A percentile compares a stretch with the other conserved stretches of the same genome.
phyloP scores from a whole-genome alignment of 441 rosid species.

The Melastoma candidum region DNA sequence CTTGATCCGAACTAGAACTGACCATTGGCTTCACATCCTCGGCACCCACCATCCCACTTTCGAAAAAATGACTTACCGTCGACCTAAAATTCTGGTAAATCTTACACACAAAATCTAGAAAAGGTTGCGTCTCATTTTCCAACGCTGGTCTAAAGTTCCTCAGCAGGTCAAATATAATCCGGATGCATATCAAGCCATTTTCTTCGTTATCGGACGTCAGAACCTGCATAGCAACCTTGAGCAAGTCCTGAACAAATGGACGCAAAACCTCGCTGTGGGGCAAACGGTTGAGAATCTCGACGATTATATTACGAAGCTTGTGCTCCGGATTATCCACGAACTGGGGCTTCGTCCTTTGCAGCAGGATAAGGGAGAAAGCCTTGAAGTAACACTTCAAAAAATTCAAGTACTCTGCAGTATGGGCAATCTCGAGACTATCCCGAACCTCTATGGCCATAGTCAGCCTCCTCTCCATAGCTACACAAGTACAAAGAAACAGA shows the following conservation, averaged over 20 bases:
- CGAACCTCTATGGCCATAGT: conserved; percentile 89
- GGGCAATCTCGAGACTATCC: conserved; percentile 93
- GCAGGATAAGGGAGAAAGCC: conserved; percentile 70
- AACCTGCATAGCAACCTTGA: conserved; percentile 95
- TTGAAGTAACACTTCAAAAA: conserved; percentile 86
- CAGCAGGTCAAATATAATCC: conserved; percentile 89
- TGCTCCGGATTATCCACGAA: conserved; percentile 78
- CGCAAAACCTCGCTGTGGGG: conserved; percentile 99
- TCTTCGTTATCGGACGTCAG: conserved; percentile 92
- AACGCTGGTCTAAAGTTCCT: conserved; percentile 84
- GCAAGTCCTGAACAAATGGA: conserved; percentile 97
- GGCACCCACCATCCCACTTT: conserved; percentile 34
- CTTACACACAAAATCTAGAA: conserved; percentile 92
- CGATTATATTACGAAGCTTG: conserved; percentile 79
- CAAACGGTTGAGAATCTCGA: conserved; percentile 88
- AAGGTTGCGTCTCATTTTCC: conserved; percentile 95
- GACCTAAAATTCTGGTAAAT: conserved; percentile 81
- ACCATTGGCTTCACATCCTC: conserved; percentile 81
- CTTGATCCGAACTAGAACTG: conserved; percentile 54
- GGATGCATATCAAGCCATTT: conserved; percentile 87
- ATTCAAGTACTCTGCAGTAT: conserved; percentile 89
- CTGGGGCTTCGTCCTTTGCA: conserved; percentile 85
- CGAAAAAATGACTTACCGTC: conserved; percentile 87
- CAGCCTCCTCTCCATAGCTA: conserved; percentile 79
- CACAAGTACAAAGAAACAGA: background rate